Evolutionary conservation across 176 grass and related monocot genomes (phyloP).

Genomic region (Triticum urartu): DNA sequence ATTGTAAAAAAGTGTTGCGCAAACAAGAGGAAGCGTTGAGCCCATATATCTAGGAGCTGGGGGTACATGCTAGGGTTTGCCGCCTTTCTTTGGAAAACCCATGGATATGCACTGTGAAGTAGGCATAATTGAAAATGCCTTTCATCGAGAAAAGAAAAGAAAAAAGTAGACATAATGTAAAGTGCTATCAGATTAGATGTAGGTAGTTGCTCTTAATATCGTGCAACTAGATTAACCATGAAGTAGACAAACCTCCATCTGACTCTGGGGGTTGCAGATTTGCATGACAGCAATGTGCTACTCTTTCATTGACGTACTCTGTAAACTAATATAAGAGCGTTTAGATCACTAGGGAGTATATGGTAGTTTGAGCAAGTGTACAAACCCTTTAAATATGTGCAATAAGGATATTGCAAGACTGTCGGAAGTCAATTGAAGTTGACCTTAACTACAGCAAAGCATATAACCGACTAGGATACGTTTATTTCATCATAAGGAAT

Average conservation of each 20-base stretch:
- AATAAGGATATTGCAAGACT: constrained; percentile 50
- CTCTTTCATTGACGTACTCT: not conserved
- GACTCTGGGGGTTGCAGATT: too few species aligned
- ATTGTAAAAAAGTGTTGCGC: not conserved
- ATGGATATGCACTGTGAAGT: not conserved
- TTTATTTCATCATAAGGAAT: constrained; percentile 35
- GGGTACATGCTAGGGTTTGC: not conserved
- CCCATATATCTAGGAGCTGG: not conserved
- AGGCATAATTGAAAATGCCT: not conserved
- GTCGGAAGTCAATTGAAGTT: constrained; percentile 71
- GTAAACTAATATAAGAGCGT: too few species aligned
- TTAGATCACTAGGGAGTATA: not conserved
- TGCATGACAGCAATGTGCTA: not conserved
- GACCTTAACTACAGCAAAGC: constrained; percentile 63
- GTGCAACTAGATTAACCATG: not conserved
- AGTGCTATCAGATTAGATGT: not conserved
- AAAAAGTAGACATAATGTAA: not conserved
- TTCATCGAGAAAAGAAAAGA: too few species aligned
- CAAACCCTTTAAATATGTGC: constrained; percentile 38
- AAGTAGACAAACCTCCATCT: too few species aligned
- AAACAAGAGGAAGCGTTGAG: not conserved
- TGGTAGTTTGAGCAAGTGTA: not conserved
- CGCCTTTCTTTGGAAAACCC: not conserved
- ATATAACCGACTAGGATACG: constrained; percentile 36
- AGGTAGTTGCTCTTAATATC: not conserved